Percentiles rank a stretch among this genome's conserved stretches.
These are phyloP conservation scores for Ceratobasidium sp. DNA, from an alignment of 1,284 basidiomycete species.

Conservation along the genomic window DNA sequence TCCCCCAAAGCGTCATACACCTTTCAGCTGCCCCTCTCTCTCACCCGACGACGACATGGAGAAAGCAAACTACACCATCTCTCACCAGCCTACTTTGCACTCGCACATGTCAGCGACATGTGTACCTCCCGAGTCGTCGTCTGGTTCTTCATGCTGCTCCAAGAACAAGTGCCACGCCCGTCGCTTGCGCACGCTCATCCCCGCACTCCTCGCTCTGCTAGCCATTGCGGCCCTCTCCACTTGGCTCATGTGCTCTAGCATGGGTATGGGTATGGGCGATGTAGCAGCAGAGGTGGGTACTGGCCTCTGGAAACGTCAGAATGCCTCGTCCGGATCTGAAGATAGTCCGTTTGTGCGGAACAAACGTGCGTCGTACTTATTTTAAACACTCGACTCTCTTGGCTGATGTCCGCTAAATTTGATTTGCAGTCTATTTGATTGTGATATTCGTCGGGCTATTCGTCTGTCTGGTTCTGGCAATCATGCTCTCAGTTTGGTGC, in stretches of 20 bases:
- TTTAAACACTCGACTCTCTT: neutral
- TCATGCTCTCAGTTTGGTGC: slow-evolving; percentile 67
- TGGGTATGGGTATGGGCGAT: neutral
- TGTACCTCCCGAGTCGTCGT: neutral
- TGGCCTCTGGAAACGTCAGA: slow-evolving; percentile 35
- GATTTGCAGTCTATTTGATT: slow-evolving; percentile 58
- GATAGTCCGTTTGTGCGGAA: slow-evolving; percentile 41
- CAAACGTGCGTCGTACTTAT: slow-evolving; percentile 43
- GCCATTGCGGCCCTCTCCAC: slow-evolving; percentile 11
- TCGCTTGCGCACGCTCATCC: slow-evolving; percentile 22
- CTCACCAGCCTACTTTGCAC: slow-evolving; percentile 16
- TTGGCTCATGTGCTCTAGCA: slow-evolving; percentile 8
- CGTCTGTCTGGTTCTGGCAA: slow-evolving; percentile 57
- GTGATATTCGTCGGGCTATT: slow-evolving; percentile 63
- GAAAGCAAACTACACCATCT: slow-evolving; percentile 16
- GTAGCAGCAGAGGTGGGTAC: slow-evolving; percentile 13
- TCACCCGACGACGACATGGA: slow-evolving; percentile 11
- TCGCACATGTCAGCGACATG: slow-evolving; percentile 19
- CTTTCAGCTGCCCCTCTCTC: neutral
- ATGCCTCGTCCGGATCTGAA: neutral
- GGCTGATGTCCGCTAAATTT: neutral
- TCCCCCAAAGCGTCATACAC: neutral
- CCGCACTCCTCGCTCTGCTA: slow-evolving; percentile 14
- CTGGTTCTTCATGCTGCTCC: neutral
- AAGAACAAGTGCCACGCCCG: slow-evolving; percentile 33